These are phyloP conservation scores for Phytophthora fragariae DNA, from an alignment of 352 stramenopile species.

Conservation along the genomic window DNA sequence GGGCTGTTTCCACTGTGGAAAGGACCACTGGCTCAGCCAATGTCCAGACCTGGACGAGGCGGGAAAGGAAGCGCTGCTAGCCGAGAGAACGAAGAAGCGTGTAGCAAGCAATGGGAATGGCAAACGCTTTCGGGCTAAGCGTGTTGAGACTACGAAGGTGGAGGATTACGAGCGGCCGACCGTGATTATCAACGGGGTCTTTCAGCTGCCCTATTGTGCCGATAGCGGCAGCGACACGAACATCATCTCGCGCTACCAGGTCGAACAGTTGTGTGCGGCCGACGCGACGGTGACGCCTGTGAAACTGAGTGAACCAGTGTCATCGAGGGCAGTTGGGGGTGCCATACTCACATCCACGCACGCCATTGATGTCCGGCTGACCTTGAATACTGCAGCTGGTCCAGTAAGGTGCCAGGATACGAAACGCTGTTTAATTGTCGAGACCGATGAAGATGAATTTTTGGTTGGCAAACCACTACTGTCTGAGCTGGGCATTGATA, in stretches of 20 bases:
- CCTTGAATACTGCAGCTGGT: constrained; percentile 13
- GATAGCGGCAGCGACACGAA: constrained; percentile 33
- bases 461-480: constrained; percentile 9
- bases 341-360: constrained; percentile 14
- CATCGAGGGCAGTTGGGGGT: constrained; percentile 5
- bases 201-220: constrained; percentile 13
- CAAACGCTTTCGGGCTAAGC: constrained; percentile 9
- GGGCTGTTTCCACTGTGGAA: constrained; percentile 23
- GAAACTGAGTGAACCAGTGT: background rate
- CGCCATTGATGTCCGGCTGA: constrained; percentile 12
- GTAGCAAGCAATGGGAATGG: background rate
- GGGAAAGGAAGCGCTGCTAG: constrained; percentile 13
- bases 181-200: constrained; percentile 2
- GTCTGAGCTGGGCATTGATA: constrained; percentile 5
- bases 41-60: constrained; percentile 9
- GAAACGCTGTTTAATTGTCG: constrained; percentile 14
- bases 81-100: background rate
- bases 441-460: constrained; percentile 12
- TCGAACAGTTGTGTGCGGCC: background rate
- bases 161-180: background rate
- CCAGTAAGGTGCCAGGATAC: constrained; percentile 15
- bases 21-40: constrained; percentile 21
- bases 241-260: constrained; percentile 9
- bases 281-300: background rate
- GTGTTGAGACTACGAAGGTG: background rate